Evolutionary conservation across 2,329 filamentous ascomycete species (phyloP).

Genomic region (Sporothrix inflata): DNA sequence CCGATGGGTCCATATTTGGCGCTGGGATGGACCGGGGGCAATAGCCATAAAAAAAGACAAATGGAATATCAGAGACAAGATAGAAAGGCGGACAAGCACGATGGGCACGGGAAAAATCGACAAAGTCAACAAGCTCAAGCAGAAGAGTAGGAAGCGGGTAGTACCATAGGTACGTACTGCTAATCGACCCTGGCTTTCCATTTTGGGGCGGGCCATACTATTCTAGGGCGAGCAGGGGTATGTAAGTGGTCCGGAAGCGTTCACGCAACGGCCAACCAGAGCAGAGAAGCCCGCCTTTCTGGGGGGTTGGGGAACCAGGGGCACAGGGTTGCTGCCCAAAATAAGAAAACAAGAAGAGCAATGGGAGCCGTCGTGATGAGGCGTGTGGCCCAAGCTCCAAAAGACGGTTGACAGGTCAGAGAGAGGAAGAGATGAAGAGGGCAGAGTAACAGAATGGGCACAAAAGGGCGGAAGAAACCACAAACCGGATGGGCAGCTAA

Average conservation of each 20-base stretch:
- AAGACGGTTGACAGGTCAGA: background rate
- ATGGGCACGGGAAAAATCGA: background rate
- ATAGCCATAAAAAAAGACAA: background rate
- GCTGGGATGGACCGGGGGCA: background rate
- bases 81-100: background rate
- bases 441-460: background rate
- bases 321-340: slow-evolving; percentile 22
- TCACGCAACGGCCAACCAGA: slow-evolving; percentile 17
- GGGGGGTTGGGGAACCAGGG: background rate
- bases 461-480: background rate
- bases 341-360: background rate
- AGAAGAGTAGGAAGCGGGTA: background rate
- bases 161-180: background rate
- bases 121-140: background rate
- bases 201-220: slow-evolving; percentile 8
- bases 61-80: background rate
- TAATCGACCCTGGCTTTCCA: background rate
- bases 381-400: slow-evolving; percentile 24
- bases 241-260: slow-evolving; percentile 16
- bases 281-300: background rate
- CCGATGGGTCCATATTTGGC: slow-evolving; percentile 6
- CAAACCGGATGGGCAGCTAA: slow-evolving; percentile 15
- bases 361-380: background rate
- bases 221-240: slow-evolving; percentile 14
- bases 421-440: background rate